Evolutionary conservation across 805 yeast genomes (phyloP).

Genomic region (Wickerhamiella azyma): DNA sequence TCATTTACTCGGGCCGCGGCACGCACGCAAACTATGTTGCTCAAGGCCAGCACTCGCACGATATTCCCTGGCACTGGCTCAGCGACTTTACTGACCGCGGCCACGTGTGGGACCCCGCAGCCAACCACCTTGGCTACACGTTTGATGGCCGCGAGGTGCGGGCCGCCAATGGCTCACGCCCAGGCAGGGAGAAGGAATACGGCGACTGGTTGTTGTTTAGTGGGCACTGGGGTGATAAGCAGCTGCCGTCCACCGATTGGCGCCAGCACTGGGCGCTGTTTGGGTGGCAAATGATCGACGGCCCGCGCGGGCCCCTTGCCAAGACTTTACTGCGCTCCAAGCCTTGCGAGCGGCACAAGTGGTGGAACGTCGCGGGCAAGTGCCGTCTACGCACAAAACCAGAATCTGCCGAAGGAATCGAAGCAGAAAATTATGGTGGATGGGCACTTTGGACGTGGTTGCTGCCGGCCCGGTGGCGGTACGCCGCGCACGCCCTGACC

Average conservation of each 20-base stretch:
- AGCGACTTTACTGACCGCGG: constrained; percentile 94
- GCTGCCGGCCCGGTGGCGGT: constrained; percentile 13
- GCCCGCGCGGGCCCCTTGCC: constrained; percentile 80
- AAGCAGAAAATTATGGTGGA: constrained; percentile 22
- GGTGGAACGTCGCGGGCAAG: constrained; percentile 84
- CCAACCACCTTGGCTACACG: constrained; percentile 70
- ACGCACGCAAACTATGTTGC: constrained; percentile 95
- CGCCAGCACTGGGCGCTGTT: constrained; percentile 80
- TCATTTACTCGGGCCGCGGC: constrained; percentile 83
- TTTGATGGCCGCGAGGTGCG: constrained; percentile 45
- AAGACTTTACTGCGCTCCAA: constrained; percentile 57
- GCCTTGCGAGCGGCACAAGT: constrained; percentile 72
- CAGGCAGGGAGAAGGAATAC: constrained; percentile 39
- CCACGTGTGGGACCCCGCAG: constrained; percentile 84
- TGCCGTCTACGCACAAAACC: constrained; percentile 66
- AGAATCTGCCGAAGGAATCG: constrained; percentile 78
- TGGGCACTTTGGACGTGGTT: constrained; percentile 11
- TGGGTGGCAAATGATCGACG: constrained; percentile 83
- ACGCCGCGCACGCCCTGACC: constrained; percentile 4
- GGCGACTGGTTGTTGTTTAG: constrained; percentile 67
- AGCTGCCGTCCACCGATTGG: constrained; percentile 50
- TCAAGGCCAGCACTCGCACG: constrained; percentile 94
- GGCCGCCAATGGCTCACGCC: constrained; percentile 29
- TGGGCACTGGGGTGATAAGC: constrained; percentile 89
- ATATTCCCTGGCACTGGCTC: constrained; percentile 79